These are phyloP conservation scores for Haematococcus lacustris DNA, from an alignment of 139 green algal species.

Conservation along the genomic window DNA sequence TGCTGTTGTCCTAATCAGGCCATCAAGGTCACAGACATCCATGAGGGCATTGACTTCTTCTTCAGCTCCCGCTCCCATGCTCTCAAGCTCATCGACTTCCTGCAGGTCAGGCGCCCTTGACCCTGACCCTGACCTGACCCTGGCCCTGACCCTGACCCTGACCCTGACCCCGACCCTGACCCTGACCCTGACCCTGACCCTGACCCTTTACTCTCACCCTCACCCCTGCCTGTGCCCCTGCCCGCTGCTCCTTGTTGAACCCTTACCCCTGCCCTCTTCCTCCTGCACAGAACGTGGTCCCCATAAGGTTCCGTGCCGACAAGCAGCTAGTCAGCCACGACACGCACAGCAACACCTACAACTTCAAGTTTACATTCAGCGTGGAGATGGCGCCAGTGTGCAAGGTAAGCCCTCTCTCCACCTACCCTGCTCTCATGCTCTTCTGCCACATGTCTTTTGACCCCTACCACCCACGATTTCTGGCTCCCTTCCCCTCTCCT, in stretches of 20 bases:
- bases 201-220: no score
- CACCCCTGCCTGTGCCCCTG: no score
- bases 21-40: conserved; percentile 76
- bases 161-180: no score
- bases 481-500: no score
- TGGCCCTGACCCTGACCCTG: no score
- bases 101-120: conserved; percentile 63
- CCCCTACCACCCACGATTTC: no score
- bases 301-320: conserved; percentile 67
- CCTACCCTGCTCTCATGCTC: not conserved
- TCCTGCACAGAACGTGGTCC: conserved; percentile 44
- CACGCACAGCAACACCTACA: conserved; percentile 86
- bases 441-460: no score
- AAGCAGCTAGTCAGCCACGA: conserved; percentile 98
- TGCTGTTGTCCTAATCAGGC: no score
- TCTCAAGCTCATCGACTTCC: conserved; percentile 93
- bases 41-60: conserved; percentile 95
- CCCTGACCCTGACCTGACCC: no score
- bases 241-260: no score
- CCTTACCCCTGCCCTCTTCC: not conserved
- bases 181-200: no score
- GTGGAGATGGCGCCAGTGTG: conserved; percentile 92
- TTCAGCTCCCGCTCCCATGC: conserved; percentile 78
- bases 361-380: conserved; percentile 98
- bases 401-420: no score